These are phyloP conservation scores for Claviceps sp. DNA, from an alignment of 2,329 filamentous ascomycete genomes.

Conservation along the genomic window DNA sequence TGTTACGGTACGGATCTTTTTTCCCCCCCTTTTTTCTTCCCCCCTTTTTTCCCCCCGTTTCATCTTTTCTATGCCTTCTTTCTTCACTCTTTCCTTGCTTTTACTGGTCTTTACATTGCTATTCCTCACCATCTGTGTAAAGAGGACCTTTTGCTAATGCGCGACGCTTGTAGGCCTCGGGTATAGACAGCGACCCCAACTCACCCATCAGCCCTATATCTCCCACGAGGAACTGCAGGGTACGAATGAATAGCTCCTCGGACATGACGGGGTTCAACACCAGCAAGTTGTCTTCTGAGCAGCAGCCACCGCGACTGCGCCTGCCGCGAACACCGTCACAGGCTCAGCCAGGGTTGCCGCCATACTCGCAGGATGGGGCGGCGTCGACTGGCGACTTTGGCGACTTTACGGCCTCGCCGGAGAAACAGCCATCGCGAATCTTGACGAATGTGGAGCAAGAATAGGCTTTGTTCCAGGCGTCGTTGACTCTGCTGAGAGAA, in stretches of 20 bases:
- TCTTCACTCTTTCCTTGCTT: background rate
- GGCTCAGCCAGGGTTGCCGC: too few species aligned
- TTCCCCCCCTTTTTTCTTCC: background rate
- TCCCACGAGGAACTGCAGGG: constrained; percentile 9
- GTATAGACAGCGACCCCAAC: background rate
- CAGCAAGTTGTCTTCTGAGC: constrained; percentile 1
- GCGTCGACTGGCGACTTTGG: too few species aligned
- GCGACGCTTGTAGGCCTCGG: background rate
- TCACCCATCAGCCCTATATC: constrained; percentile 4
- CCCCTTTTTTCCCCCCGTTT: background rate
- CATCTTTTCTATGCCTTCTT: background rate
- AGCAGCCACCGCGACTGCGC: constrained; percentile 1
- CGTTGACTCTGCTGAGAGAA: background rate
- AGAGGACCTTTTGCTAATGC: background rate
- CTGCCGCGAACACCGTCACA: too few species aligned
- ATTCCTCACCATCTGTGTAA: background rate
- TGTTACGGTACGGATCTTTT: constrained; percentile 16
- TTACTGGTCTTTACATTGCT: background rate
- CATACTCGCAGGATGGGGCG: too few species aligned
- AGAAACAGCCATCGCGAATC: too few species aligned
- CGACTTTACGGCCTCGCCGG: too few species aligned
- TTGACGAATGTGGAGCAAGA: too few species aligned
- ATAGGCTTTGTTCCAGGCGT: constrained; percentile 11
- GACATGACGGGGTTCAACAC: constrained; percentile 3
- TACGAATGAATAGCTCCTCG: constrained; percentile 1